Base-by-base conservation (phyloP, 2,329 filamentous ascomycete species). In the Penicillium thymicola region DNA sequence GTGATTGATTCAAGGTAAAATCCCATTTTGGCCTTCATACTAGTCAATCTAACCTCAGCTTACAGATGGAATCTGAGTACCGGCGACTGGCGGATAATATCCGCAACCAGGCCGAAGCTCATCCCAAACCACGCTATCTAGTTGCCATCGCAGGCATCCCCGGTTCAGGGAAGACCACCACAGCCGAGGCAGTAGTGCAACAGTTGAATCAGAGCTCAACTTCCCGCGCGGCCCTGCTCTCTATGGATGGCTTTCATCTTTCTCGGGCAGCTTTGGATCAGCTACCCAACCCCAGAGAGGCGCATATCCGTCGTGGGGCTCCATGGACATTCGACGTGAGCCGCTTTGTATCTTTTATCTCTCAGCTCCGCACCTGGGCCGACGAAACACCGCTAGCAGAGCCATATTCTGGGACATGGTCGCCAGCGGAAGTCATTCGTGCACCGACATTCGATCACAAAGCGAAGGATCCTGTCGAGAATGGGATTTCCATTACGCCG, bases 171-270 rank as follows among this genome's bases (percentile, higher is more conserved):
- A 74, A 74, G 51, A 70, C 71, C 6, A 74, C 72, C 13, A 70
- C 66, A 4, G 70, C 71, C 4, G 51, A 60, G 7, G 65, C 65
- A 2, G 62, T 72, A 6, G 67, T 69, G 1, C 54, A 57, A n/a
- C 62, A 61, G 3, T 50, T 73, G 6, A 72, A 72, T 36, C 27
- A 52, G 6, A 40, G 49, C 23, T n/a, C 53, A 0, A 25, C 28
- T 1, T 41, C 47, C 0, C 58, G 51, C 8, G 63, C 70, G 0
- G 58, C 63, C 1, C 59, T 68, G 1, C 59, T 75, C 8, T 69
- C 72, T 8, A 73, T 75, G 71, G 74, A 76, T 47, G 74, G 74
- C 14, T 76, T 75, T 51, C 74, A 76, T 57, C 60, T 70, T 11
- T 61, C 71, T 2, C 65, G 70, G 11, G 58, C 62, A 18, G 58